Evolutionary conservation across 768 basidiomycete species (phyloP), one percentile per base, ranked within the genome.

Genomic region (Boletus rex-veris): DNA sequence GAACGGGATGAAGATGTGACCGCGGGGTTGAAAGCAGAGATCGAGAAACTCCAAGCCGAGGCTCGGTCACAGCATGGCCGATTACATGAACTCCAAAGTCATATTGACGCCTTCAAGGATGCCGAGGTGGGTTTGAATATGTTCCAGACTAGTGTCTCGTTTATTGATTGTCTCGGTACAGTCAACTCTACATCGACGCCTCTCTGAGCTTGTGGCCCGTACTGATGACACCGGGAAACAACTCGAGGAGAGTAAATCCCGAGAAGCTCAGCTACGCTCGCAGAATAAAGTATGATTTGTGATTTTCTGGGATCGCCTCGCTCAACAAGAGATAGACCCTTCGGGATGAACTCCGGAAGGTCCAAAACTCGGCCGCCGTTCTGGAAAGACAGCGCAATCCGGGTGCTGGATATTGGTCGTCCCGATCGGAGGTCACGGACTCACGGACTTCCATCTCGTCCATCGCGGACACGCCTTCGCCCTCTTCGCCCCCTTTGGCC

Each of bases 331-430:
- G 37, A 41, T 64, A 96, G 91, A 91, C 84, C 0, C 75, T 98
- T 16, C 86, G 95, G 9, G 97, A 98, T 48, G 96, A 99, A 66
- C 72, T 99, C 43, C 86, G 93, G 39, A 98, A 98, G 69, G 86
- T 99, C 2, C 97, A 98, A 70, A 90, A 88, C 1, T 96, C 94
- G 18, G 90, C 90, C 39, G 87, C 92, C 1, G 69, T 98, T 28
- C 77, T 98, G 26, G 96, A 98, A 64, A 81, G 85, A 44, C 92
- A 95, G 62, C 83, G 96, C 26, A 92, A 91, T 67, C 93, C 96
- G 0, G 95, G 96, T 19, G 88, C 94, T 8, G 93, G 96, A 18
- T 98, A 95, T 70, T 98, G 94, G 94, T 77, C 80, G 1, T 75
- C 80, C 24, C 75, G 76, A 40, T 59, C 61, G 33, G 75, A 76